A percentile compares a stretch with the other conserved stretches of the same genome.
phyloP scores from a whole-genome alignment of 2,329 filamentous ascomycete species.

The Colletotrichum tabaci region DNA sequence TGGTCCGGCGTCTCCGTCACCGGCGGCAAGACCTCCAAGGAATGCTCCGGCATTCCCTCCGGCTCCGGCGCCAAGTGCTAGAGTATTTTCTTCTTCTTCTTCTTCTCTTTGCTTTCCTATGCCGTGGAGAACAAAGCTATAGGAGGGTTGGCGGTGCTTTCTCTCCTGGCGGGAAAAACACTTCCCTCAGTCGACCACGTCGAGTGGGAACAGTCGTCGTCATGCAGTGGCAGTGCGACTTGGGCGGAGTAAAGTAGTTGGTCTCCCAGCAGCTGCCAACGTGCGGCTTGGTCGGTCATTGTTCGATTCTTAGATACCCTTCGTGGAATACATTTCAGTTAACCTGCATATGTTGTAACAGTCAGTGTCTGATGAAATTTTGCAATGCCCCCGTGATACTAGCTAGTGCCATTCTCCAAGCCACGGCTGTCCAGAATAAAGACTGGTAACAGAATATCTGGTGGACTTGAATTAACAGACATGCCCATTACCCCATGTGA shows the following conservation, averaged over 20 bases:
- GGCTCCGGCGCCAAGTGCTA: conserved; percentile 41
- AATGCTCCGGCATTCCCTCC: conserved; percentile 49
- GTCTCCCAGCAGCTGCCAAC: too few species aligned
- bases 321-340: conserved; percentile 17
- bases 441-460: too few species aligned
- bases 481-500: too few species aligned
- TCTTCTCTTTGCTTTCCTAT: too few species aligned
- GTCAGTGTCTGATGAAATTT: not conserved
- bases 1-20: conserved; percentile 65
- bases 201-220: not conserved
- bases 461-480: too few species aligned
- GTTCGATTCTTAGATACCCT: conserved; percentile 34
- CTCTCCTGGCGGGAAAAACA: not conserved
- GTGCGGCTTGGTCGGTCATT: not conserved
- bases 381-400: not conserved
- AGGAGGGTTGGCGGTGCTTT: conserved; percentile 11
- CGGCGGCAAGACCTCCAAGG: conserved; percentile 60
- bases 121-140: not conserved
- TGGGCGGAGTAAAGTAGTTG: not conserved
- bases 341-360: not conserved
- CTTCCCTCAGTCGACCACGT: too few species aligned
- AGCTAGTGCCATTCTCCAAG: not conserved
- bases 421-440: not conserved
- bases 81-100: not conserved
- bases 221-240: not conserved